phyloP scores from a whole-genome alignment of 495 filamentous ascomycete species.

The Hypomontagnella monticulosa region DNA sequence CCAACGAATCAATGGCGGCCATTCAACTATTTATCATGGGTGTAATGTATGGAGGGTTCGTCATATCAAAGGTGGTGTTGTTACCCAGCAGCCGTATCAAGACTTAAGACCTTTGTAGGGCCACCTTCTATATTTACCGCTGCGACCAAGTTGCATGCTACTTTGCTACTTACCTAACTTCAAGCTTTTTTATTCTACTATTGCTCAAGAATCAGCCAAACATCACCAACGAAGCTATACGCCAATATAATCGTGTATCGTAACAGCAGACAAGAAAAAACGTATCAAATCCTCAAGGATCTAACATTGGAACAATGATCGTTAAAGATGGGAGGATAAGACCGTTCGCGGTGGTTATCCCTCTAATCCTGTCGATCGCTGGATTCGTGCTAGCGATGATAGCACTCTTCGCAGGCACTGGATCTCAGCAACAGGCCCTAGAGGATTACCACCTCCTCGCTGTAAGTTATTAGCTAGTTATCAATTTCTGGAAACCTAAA shows the following conservation, averaged over 20 bases:
- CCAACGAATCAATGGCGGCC: constrained; percentile 8
- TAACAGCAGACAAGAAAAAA: background rate
- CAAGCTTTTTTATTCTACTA: constrained; percentile 9
- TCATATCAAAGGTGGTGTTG: constrained; percentile 4
- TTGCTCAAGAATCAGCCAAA: constrained; percentile 11
- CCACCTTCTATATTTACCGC: background rate
- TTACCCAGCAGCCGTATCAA: background rate
- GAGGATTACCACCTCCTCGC: constrained; percentile 72
- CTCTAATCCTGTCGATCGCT: constrained; percentile 59
- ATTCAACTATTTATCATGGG: background rate
- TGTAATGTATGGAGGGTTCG: constrained; percentile 2
- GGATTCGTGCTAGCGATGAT: constrained; percentile 75
- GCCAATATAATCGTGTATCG: too few relatives aligned
- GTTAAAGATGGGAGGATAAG: constrained; percentile 26
- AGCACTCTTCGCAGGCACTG: constrained; percentile 74
- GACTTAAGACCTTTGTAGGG: background rate
- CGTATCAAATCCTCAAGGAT: background rate
- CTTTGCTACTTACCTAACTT: too few relatives aligned
- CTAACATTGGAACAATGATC: constrained; percentile 21
- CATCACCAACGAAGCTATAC: background rate
- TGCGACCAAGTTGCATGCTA: too few relatives aligned
- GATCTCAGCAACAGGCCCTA: constrained; percentile 57
- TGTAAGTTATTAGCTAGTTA: constrained; percentile 54
- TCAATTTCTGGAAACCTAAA: constrained; percentile 7
- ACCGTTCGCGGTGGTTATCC: constrained; percentile 53